Conservation (phyloP, 2,329 filamentous ascomycete genomes). For the Paramyrothecium sp. region DNA sequence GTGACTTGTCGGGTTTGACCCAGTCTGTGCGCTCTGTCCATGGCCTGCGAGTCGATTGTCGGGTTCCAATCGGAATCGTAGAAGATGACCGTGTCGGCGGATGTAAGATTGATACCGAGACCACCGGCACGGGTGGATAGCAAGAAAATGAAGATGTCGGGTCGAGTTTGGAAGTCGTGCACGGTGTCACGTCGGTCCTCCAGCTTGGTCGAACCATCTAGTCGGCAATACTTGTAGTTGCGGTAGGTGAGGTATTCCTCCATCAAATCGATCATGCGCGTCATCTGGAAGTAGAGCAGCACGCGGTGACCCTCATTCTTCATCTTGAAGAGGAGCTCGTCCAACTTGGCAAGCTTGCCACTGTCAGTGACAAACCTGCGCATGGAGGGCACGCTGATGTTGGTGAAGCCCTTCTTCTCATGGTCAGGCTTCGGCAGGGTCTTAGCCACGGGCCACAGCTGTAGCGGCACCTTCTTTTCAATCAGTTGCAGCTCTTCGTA, state of each 20-base stretch:
- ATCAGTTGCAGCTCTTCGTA: constrained; percentile 73
- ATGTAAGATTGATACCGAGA: constrained; percentile 95
- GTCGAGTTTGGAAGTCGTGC: constrained; percentile 89
- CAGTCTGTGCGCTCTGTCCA: constrained; percentile 97
- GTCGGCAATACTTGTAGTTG: constrained; percentile 97
- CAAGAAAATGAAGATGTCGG: constrained; percentile 96
- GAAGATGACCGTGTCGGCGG: constrained; percentile 97
- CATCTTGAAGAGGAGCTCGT: constrained; percentile 81
- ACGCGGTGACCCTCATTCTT: constrained; percentile 94
- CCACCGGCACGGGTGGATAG: constrained; percentile 95
- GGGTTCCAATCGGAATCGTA: constrained; percentile 99
- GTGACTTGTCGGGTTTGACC: constrained; percentile 95
- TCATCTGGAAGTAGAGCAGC: constrained; percentile 99
- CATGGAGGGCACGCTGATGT: constrained; percentile 94
- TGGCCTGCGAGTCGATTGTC: constrained; percentile 96
- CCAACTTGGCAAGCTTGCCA: constrained; percentile 90
- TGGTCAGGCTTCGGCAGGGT: constrained; percentile 78
- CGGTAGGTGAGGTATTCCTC: constrained; percentile 98
- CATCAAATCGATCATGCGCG: constrained; percentile 98
- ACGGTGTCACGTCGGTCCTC: constrained; percentile 97
- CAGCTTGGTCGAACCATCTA: constrained; percentile 95
- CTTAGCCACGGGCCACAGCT: constrained; percentile 59
- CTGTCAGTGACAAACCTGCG: constrained; percentile 96
- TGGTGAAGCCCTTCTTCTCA: constrained; percentile 80
- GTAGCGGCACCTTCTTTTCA: constrained; percentile 66